Conservation (phyloP, 2,329 filamentous ascomycete genomes). For the Aspergillus carbonarius region DNA sequence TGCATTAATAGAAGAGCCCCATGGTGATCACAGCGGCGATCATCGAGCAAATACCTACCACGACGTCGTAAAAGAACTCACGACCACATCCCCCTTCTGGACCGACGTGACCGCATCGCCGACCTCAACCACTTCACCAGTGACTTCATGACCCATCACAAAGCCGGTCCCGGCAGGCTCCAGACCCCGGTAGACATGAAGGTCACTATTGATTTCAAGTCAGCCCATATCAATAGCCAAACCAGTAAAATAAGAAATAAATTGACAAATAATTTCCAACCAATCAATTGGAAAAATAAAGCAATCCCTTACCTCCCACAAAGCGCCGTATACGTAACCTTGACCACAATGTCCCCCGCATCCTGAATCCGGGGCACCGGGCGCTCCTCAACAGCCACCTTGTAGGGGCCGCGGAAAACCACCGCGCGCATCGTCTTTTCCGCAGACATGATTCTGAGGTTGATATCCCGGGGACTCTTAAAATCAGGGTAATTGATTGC, state of each 20-base stretch:
- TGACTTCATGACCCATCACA: slow-evolving; percentile 80
- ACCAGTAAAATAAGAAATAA: not conserved
- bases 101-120: slow-evolving; percentile 69
- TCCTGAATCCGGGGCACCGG: slow-evolving; percentile 73
- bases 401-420: slow-evolving; percentile 75
- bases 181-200: slow-evolving; percentile 83
- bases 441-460: slow-evolving; percentile 7
- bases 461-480: not conserved
- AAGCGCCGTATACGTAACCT: slow-evolving; percentile 77
- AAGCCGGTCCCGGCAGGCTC: slow-evolving; percentile 66
- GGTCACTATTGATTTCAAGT: slow-evolving; percentile 57
- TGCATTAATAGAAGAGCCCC: slow-evolving; percentile 5
- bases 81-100: slow-evolving; percentile 72
- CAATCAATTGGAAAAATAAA: not conserved
- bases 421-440: slow-evolving; percentile 77
- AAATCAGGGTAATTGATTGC: no score
- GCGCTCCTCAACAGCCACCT: slow-evolving; percentile 74
- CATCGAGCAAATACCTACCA: slow-evolving; percentile 54
- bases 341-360: slow-evolving; percentile 74
- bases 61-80: slow-evolving; percentile 79
- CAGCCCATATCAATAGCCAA: not conserved
- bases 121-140: slow-evolving; percentile 68
- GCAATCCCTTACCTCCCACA: slow-evolving; percentile 71
- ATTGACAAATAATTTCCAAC: not conserved
- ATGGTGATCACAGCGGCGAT: not conserved